Evolutionary conservation across 164 flowering plant species (phyloP).

Genomic region (Malania oleifera): DNA sequence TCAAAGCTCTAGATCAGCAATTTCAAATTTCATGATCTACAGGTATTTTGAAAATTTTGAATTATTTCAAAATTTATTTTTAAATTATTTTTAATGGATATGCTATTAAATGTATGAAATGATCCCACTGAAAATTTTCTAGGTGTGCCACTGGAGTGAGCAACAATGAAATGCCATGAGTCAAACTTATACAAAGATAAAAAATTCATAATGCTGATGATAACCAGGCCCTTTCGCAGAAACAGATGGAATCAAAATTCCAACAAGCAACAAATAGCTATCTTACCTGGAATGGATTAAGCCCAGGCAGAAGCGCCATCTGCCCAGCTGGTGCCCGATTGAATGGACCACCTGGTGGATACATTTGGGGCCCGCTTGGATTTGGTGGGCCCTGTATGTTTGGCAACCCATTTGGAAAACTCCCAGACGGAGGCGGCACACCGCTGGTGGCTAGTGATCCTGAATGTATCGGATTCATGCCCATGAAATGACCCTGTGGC

Average conservation of each 20-base stretch:
- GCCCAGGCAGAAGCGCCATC: slow-evolving; percentile 70
- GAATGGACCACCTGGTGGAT: slow-evolving; percentile 55
- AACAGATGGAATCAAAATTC: background rate
- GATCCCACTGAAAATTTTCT: too few species aligned
- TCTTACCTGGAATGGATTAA: slow-evolving; percentile 75
- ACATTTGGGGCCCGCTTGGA: slow-evolving; percentile 63
- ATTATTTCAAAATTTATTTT: too few species aligned
- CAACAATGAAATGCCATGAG: too few species aligned
- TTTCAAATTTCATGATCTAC: too few species aligned
- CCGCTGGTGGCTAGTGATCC: slow-evolving; percentile 42
- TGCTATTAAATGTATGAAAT: too few species aligned
- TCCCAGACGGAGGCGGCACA: slow-evolving; percentile 43
- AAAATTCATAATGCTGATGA: too few species aligned
- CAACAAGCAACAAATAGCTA: background rate
- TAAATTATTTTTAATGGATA: too few species aligned
- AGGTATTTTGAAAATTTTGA: too few species aligned
- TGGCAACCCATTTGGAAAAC: slow-evolving; percentile 51
- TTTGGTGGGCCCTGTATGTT: slow-evolving; percentile 62
- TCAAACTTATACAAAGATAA: too few species aligned
- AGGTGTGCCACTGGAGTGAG: too few species aligned
- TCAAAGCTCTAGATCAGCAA: too few species aligned
- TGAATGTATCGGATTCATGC: slow-evolving; percentile 75
- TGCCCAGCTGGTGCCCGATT: slow-evolving; percentile 69
- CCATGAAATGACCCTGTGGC: slow-evolving; percentile 75
- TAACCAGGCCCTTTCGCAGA: background rate